These are phyloP conservation scores for Linnemannia elongata DNA, from an alignment of 192 early-diverging fungal species.

Conservation along the genomic window DNA sequence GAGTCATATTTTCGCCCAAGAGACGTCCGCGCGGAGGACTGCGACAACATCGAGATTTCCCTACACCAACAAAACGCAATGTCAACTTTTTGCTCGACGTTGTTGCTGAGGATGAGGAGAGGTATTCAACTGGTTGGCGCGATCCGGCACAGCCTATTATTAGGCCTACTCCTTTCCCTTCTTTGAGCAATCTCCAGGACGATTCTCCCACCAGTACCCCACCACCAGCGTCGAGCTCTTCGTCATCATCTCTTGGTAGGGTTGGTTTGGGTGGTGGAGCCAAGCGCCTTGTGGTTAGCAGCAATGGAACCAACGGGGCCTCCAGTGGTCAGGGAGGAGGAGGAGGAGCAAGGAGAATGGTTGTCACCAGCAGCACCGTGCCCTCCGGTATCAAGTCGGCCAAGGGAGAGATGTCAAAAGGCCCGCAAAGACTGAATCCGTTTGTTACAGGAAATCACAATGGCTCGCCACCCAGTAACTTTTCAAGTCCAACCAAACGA, in stretches of 20 bases:
- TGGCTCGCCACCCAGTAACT: neutral
- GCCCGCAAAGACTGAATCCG: conserved; percentile 9
- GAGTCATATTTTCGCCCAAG: conserved; percentile 36
- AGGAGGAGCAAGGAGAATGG: conserved; percentile 14
- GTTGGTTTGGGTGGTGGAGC: conserved; percentile 30
- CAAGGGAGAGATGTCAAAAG: conserved; percentile 3
- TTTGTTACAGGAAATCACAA: neutral
- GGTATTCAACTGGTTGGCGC: conserved; percentile 31
- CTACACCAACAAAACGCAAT: conserved; percentile 31
- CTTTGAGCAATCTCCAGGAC: neutral
- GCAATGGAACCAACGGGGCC: neutral
- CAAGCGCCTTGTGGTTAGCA: conserved; percentile 24
- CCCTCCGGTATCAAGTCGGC: neutral
- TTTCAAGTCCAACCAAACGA: conserved; percentile 21
- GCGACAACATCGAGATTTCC: conserved; percentile 18
- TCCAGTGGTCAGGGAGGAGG: neutral
- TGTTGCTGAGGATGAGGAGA: conserved; percentile 39
- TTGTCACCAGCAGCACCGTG: neutral
- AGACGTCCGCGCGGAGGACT: conserved; percentile 38
- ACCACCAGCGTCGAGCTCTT: neutral
- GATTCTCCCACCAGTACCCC: neutral
- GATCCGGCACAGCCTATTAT: conserved; percentile 14
- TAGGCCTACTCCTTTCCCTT: conserved; percentile 12
- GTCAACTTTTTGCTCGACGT: conserved; percentile 51
- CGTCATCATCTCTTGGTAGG: neutral